Conservation (phyloP, 768 basidiomycete genomes). For the Exsudoporus frostii region DNA sequence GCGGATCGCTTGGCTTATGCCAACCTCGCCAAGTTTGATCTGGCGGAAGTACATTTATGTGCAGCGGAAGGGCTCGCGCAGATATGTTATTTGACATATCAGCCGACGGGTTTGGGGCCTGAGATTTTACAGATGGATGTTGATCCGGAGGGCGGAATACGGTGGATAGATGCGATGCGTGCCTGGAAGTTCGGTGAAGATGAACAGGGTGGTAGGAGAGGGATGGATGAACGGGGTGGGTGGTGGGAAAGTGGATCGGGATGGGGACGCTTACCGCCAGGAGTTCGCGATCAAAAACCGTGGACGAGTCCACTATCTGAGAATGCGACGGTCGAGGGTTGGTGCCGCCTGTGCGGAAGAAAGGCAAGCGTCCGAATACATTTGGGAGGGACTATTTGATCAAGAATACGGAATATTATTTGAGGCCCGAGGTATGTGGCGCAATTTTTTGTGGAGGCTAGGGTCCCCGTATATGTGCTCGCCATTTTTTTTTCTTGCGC, state of each 20-base stretch:
- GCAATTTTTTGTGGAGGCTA: no score
- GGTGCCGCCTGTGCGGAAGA: neutral
- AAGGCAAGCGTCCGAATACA: neutral
- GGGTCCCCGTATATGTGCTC: neutral
- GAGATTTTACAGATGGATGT: slow-evolving; percentile 38
- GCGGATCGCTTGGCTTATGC: slow-evolving; percentile 30
- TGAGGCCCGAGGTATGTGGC: slow-evolving; percentile 65
- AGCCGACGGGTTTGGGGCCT: slow-evolving; percentile 63
- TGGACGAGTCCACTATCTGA: slow-evolving; percentile 13
- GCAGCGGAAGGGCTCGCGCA: slow-evolving; percentile 75
- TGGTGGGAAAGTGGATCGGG: slow-evolving; percentile 20
- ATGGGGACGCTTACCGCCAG: slow-evolving; percentile 46
- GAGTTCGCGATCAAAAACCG: slow-evolving; percentile 37
- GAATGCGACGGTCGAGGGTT: slow-evolving; percentile 7
- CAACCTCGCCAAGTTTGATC: slow-evolving; percentile 41
- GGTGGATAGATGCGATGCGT: slow-evolving; percentile 35
- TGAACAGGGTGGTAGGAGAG: slow-evolving; percentile 8
- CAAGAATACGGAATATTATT: slow-evolving; percentile 44
- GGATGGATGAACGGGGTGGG: no score
- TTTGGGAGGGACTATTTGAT: slow-evolving; percentile 53
- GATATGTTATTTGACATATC: slow-evolving; percentile 68
- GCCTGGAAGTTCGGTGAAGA: slow-evolving; percentile 37
- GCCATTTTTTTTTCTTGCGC: neutral
- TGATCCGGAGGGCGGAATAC: slow-evolving; percentile 10
- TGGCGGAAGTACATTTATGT: slow-evolving; percentile 65